Base-by-base conservation (phyloP, 768 basidiomycete genomes). In the Crassisporium funariophilum region DNA sequence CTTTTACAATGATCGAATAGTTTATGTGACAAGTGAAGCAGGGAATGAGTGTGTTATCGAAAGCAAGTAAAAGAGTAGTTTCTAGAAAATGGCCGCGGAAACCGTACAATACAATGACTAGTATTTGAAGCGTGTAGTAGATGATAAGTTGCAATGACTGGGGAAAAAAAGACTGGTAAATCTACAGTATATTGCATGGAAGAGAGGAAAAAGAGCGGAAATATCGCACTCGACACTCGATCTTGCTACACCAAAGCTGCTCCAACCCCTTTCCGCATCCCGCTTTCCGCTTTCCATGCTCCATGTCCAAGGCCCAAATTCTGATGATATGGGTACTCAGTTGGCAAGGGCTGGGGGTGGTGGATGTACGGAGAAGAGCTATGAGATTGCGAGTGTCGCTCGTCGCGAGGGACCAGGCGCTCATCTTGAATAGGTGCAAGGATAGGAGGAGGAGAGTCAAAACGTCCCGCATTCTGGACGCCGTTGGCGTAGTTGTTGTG, bases 341-440 rank as follows among this genome's bases (percentile, higher is more conserved):
- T 64, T 15, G 66, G 13, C 9, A 71, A 52, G 2, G 68, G 64
- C 47, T 72, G 72, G 0, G 73, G 66, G 10, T 76, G 70, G 27
- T 73, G 73, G 13, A 75, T 63, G 52, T 77, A 76, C 2, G 71
- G 61, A 13, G 56, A 61, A 2, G 61, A 51, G n/a, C 35, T 41
- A n/a, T 68, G 46, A 27, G 64, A 57, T 9, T 62, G 66, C 2
- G 58, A 59, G 19, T 53, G 65, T 46, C 57, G 61, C 8, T 59
- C 68, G 42, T 63, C 69, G 47, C 65, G 66, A 47, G 68, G 67
- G 29, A 60, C 59, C 15, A 63, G 50, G 2, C 72, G 50, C 34
- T 66, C 67, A 23, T 68, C 70, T 39, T 82, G 81, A 29, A 82
- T 81, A 2, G 81, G 81, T 16, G 81, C 80, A 22, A 83, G 64